Percentiles rank a stretch among this genome's conserved stretches.
Conservation (phyloP, 2,329 filamentous ascomycete genomes). For the Nigrograna mackinnonii region DNA sequence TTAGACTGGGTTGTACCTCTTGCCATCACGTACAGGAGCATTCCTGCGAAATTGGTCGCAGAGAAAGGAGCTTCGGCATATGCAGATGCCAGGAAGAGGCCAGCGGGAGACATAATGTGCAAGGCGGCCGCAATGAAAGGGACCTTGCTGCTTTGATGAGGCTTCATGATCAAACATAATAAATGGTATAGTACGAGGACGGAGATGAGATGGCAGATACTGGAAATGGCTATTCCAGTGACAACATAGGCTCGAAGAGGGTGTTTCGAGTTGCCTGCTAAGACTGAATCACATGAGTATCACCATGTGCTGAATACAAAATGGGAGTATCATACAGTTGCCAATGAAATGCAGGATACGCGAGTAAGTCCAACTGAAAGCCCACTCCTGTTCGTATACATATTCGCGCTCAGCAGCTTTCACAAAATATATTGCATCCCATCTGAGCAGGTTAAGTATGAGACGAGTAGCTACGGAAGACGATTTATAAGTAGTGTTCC, state of each 20-base stretch:
- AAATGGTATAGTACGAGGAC: constrained; percentile 73
- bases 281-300: constrained; percentile 42
- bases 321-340: constrained; percentile 40
- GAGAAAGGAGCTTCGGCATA: constrained; percentile 83
- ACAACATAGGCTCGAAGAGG: constrained; percentile 42
- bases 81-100: constrained; percentile 85
- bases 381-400: constrained; percentile 82
- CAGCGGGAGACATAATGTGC: constrained; percentile 84
- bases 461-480: constrained; percentile 39
- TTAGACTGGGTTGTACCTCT: constrained; percentile 11
- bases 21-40: constrained; percentile 66
- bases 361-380: constrained; percentile 67
- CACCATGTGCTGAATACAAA: constrained; percentile 4
- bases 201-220: constrained; percentile 76
- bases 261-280: constrained; percentile 13
- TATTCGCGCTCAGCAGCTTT: constrained; percentile 66
- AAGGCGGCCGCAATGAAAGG: constrained; percentile 72
- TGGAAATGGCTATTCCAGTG: constrained; percentile 69
- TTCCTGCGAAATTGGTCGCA: constrained; percentile 74
- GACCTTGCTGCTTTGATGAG: constrained; percentile 43
- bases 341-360: constrained; percentile 46
- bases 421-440: constrained; percentile 81
- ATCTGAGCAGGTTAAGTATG: constrained; percentile 66
- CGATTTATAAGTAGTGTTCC: constrained; percentile 19
- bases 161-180: constrained; percentile 55